Base-by-base conservation (phyloP, 371 early-diverging fungal species). In the Apophysomyces elegans region DNA sequence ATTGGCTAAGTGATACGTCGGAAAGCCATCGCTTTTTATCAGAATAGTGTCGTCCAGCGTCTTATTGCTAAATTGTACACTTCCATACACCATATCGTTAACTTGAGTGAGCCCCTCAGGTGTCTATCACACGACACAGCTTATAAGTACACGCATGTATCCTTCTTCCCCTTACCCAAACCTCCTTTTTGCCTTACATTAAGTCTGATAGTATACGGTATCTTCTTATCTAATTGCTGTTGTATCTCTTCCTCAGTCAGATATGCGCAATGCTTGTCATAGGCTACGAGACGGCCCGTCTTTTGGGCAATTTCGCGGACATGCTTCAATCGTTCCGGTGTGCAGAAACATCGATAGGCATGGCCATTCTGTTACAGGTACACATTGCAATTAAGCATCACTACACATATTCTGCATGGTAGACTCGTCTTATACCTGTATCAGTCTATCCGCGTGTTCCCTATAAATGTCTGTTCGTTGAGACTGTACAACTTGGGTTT, bases 1-100 rank as follows among this genome's bases (percentile, higher is more conserved):
- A 68, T 95, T 96, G 6, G 98, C 98, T 36, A 98, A 80, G 70
- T 98, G 98, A 71, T 98, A 98, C 0, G 98, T 98, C 0, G 98
- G 96, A 56, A 83, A 87, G 3, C 96, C 96, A 73, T 96, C 96
- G 66, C 95, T 91, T 71, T 98, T 98, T 59, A 98, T 72, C 38
- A 98, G 68, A 56, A 98, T 90, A 5, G 91, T 84, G 72, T 98
- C 98, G 62, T 96, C 96, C n/a, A 93, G 80, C 4, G 84, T 84
- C 38, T 84, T 84, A 66, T 93, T 87, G 11, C 81, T 76, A 44
- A 96, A 91, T 38, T 77, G 74, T 58, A 95, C 81, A 8, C 73
- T 72, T 12, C 95, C 96, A 65, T 95, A 90, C 0, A 96, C 91
- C 18, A 85, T 64, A 65, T 98, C 98, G n/a, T 84, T 62, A 37